These are phyloP conservation scores for Clarireedia homoeocarpa DNA, from an alignment of 2,329 filamentous ascomycete species.

Conservation along the genomic window DNA sequence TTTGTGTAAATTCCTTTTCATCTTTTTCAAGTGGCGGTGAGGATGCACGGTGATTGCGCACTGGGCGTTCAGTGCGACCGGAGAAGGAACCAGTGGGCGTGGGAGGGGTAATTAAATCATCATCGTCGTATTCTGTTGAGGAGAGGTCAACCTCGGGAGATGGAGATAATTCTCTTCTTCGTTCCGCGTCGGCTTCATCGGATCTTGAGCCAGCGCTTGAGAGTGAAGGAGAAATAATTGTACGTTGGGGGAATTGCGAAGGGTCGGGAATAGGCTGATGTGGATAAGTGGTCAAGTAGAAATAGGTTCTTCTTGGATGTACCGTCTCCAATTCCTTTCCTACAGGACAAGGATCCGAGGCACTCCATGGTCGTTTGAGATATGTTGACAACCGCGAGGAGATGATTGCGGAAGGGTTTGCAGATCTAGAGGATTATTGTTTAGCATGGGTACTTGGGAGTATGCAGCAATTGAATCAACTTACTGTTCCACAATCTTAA, in stretches of 20 bases:
- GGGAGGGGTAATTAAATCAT: conserved; percentile 53
- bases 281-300: conserved; percentile 84
- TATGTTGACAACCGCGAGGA: conserved; percentile 86
- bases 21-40: conserved; percentile 89
- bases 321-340: conserved; percentile 89
- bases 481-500: conserved; percentile 87
- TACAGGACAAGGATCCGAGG: conserved; percentile 72
- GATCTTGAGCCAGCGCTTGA: conserved; percentile 62
- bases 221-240: conserved; percentile 76
- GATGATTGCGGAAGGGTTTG: conserved; percentile 91
- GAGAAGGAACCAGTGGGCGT: conserved; percentile 60
- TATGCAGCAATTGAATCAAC: conserved; percentile 32
- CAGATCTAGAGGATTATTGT: conserved; percentile 55
- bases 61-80: conserved; percentile 34
- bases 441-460: conserved; percentile 21
- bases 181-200: conserved; percentile 64
- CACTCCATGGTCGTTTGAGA: conserved; percentile 78
- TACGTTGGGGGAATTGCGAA: conserved; percentile 43
- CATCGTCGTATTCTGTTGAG: conserved; percentile 74
- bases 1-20: conserved; percentile 94
- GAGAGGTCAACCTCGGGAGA: conserved; percentile 92
- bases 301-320: conserved; percentile 92
- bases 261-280: conserved; percentile 72
- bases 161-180: conserved; percentile 65
- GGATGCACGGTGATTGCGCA: conserved; percentile 61